phyloP scores from a whole-genome alignment of 306 rosid species.

The Pachyrhizus erosus region DNA sequence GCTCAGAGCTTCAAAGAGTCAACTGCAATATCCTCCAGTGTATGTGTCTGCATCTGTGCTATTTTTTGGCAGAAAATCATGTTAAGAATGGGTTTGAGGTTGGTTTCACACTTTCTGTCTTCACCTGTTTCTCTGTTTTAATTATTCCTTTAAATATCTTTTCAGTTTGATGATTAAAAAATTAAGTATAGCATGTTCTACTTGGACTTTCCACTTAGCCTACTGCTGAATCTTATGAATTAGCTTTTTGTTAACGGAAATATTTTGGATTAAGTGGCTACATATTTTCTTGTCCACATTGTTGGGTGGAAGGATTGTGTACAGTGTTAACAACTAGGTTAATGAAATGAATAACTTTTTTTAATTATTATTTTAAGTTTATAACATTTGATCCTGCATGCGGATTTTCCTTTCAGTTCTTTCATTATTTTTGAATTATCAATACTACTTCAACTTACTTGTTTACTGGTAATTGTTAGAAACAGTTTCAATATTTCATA shows the following conservation, averaged over 20 bases:
- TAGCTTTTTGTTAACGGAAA: background rate
- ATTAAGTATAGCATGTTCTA: constrained; percentile 4
- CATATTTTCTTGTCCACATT: background rate
- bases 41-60: constrained; percentile 9
- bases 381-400: constrained; percentile 23
- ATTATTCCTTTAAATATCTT: background rate
- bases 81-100: constrained; percentile 53
- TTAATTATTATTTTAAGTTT: background rate
- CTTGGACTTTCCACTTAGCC: constrained; percentile 7
- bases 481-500: constrained; percentile 45
- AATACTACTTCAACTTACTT: constrained; percentile 20
- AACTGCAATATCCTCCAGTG: background rate
- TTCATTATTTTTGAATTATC: constrained; percentile 1
- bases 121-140: background rate
- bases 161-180: constrained; percentile 5
- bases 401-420: constrained; percentile 31
- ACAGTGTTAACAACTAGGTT: background rate
- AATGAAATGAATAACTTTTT: background rate
- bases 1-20: constrained; percentile 27
- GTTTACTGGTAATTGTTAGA: constrained; percentile 39
- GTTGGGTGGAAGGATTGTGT: constrained; percentile 3
- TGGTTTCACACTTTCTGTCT: constrained; percentile 31
- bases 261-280: constrained; percentile 25
- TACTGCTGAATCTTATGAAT: background rate
- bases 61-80: constrained; percentile 43